Conservation (phyloP, 495 filamentous ascomycete species). For the Penicillium alfredii region DNA sequence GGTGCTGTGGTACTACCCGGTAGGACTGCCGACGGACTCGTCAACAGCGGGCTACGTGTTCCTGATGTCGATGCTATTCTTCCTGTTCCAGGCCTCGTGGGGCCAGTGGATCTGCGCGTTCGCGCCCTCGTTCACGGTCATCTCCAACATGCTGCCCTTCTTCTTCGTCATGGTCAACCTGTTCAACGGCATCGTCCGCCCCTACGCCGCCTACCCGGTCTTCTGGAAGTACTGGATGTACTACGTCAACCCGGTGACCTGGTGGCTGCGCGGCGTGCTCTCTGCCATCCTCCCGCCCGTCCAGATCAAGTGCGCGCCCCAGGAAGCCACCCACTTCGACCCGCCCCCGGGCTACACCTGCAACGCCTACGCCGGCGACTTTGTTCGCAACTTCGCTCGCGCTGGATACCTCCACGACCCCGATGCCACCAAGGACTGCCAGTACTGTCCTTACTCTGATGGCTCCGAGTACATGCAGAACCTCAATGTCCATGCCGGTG, state of each 20-base stretch:
- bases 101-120: conserved; percentile 83
- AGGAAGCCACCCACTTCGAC: conserved; percentile 62
- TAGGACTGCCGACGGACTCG: conserved; percentile 60
- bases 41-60: conserved; percentile 72
- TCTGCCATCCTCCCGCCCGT: conserved; percentile 51
- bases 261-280: conserved; percentile 71
- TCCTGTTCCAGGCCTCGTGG: conserved; percentile 71
- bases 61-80: conserved; percentile 77
- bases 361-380: conserved; percentile 50
- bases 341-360: conserved; percentile 60
- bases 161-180: conserved; percentile 71
- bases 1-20: conserved; percentile 72
- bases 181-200: conserved; percentile 70
- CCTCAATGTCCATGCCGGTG: conserved; percentile 57
- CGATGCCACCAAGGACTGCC: conserved; percentile 51
- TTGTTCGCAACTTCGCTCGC: conserved; percentile 41
- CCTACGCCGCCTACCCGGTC: conserved; percentile 53
- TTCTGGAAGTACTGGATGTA: conserved; percentile 83
- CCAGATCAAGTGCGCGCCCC: conserved; percentile 49
- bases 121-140: conserved; percentile 74
- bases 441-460: conserved; percentile 65
- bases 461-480: conserved; percentile 63
- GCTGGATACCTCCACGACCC: conserved; percentile 57
- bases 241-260: conserved; percentile 63
- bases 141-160: conserved; percentile 57